These are phyloP conservation scores for Beauveria sp. DNA, from an alignment of 2,329 filamentous ascomycete genomes.

Conservation along the genomic window DNA sequence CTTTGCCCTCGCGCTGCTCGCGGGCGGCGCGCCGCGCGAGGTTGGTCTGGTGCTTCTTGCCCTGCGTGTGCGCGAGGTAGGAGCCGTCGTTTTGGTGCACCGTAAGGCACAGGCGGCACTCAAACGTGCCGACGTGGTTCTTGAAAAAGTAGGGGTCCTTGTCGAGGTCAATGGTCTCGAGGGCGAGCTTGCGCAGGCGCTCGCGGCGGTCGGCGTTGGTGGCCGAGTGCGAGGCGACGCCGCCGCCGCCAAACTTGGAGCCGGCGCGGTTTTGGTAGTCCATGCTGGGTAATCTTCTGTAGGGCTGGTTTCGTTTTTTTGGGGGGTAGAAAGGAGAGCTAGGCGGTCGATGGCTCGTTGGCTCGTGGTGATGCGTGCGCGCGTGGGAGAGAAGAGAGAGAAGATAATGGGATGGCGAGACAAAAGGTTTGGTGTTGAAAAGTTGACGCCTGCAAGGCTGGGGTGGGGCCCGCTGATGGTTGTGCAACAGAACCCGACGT, in stretches of 20 bases:
- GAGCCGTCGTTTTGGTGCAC: conserved; percentile 99
- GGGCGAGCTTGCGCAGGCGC: conserved; percentile 92
- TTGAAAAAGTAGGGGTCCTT: conserved; percentile 99
- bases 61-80: conserved; percentile 96
- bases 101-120: conserved; percentile 92
- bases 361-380: background rate
- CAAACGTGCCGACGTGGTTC: conserved; percentile 96
- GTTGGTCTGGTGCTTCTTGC: conserved; percentile 98
- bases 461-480: background rate
- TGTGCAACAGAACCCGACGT: background rate
- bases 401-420: background rate
- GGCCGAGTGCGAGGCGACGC: conserved; percentile 85
- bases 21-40: conserved; percentile 90
- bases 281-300: conserved; percentile 32
- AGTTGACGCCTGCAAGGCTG: conserved; percentile 10
- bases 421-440: conserved; percentile 12
- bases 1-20: conserved; percentile 82
- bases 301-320: background rate
- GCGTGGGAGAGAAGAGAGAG: background rate
- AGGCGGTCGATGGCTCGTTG: background rate
- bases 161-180: conserved; percentile 98
- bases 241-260: conserved; percentile 95
- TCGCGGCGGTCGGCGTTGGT: conserved; percentile 97
- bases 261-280: conserved; percentile 87
- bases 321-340: background rate